Base-by-base conservation (phyloP, 805 yeast genomes). In the Candida chauliodis region DNA sequence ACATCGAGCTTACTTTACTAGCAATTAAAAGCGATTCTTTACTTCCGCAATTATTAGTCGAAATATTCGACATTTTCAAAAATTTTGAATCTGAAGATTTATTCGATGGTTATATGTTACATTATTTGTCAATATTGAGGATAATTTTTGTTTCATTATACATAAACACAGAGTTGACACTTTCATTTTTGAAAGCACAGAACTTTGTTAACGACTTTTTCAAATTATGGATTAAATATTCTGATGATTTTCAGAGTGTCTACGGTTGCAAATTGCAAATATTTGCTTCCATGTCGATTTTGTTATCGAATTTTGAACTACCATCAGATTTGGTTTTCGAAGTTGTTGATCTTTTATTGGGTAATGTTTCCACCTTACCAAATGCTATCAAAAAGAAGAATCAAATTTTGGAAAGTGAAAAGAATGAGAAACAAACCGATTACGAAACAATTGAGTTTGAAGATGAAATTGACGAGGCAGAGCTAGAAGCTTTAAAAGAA, bases 401-500 rank as follows among this genome's bases (percentile, higher is more conserved):
- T 34, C 70, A 65, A 41, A 56, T 75, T 17, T 44, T 73, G 37
- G 65, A 66, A 35, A 63, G 55, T 39, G 76, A 67, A 31, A 61
- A 47, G 16, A 63, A 54, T 24, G 53, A 50, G 4, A 59, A 50
- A 30, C 63, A 49, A 2, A 69, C 56, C 11, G 63, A 61, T n/a
- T 59, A 53, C 18, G 63, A 51, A 24, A 58, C 48, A n/a, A 58
- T 54, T 15, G 58, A 47, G 27, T 56, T 50, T 25, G 59, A 48
- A 8, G 67, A 59, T 25, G 83, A 77, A 47, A 79, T 78, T 8
- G 80, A 78, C 36, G 93, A 84, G 34, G 93, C 84, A 7, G 71
- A 85, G 31, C 79, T 81, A 32, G 97, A 90, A 53, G 96, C 96
- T 8, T 68, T 84, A 54, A 76, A 84, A 18, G 83, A 81, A 47